Conservation (phyloP, 2,329 filamentous ascomycete genomes). For the Xylariaceae sp. region DNA sequence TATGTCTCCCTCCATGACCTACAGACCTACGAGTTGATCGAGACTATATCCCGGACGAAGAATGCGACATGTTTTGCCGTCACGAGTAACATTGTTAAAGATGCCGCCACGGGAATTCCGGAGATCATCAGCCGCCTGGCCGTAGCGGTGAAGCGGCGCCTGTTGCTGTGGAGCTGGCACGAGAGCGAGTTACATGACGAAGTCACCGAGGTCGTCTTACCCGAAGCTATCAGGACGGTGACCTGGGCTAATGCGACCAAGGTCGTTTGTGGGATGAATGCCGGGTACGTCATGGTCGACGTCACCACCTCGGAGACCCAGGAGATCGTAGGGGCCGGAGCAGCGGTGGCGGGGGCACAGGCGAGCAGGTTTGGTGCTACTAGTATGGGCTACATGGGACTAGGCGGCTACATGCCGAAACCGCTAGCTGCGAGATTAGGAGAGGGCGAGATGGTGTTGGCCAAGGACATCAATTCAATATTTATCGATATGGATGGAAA, state of each 20-base stretch:
- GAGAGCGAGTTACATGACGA: slow-evolving; percentile 84
- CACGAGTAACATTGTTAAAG: slow-evolving; percentile 93
- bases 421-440: slow-evolving; percentile 82
- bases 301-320: slow-evolving; percentile 72
- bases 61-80: slow-evolving; percentile 90
- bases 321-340: slow-evolving; percentile 78
- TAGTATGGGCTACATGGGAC: slow-evolving; percentile 95
- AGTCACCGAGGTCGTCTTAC: slow-evolving; percentile 74
- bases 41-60: slow-evolving; percentile 79
- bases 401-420: slow-evolving; percentile 88
- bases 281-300: slow-evolving; percentile 88
- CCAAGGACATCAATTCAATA: slow-evolving; percentile 95
- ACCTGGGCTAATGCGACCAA: slow-evolving; percentile 90
- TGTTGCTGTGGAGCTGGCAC: slow-evolving; percentile 94
- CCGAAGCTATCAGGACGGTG: slow-evolving; percentile 83
- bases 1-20: slow-evolving; percentile 89
- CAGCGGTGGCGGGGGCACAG: slow-evolving; percentile 63
- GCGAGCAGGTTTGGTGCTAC: slow-evolving; percentile 79
- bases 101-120: slow-evolving; percentile 81
- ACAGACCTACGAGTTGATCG: slow-evolving; percentile 78
- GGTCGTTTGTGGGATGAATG: slow-evolving; percentile 87
- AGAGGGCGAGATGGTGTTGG: slow-evolving; percentile 85
- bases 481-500: slow-evolving; percentile 88
- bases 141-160: slow-evolving; percentile 87
- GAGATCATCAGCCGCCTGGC: slow-evolving; percentile 91